These are phyloP conservation scores for Starmerella sp. DNA, from an alignment of 805 yeast species.

Conservation along the genomic window DNA sequence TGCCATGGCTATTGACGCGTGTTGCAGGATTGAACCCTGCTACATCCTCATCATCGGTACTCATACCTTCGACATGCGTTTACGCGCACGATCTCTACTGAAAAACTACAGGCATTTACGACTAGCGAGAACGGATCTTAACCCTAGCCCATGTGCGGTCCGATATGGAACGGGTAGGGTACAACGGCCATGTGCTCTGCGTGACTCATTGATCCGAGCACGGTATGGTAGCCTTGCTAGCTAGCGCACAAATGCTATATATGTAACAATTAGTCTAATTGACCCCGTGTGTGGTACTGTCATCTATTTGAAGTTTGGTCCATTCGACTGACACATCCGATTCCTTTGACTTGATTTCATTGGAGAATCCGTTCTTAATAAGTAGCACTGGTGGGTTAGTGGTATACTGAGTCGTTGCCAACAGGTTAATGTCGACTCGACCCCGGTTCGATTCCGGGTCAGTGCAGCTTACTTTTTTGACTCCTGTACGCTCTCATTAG, in stretches of 20 bases:
- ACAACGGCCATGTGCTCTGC: too few species aligned
- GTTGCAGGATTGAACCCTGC: background rate
- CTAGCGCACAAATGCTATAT: too few species aligned
- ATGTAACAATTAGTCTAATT: too few species aligned
- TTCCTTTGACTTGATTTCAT: background rate
- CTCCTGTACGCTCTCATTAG: background rate
- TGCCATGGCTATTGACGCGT: background rate
- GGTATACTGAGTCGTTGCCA: conserved; percentile 23
- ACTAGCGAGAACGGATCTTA: background rate
- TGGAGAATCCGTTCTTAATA: background rate
- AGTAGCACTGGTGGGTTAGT: conserved; percentile 21
- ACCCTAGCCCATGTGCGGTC: background rate
- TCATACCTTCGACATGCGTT: background rate
- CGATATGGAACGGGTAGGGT: too few species aligned
- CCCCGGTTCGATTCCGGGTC: conserved; percentile 99
- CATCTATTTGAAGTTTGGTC: too few species aligned
- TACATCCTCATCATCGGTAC: background rate
- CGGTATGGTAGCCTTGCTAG: too few species aligned
- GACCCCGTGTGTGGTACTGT: too few species aligned
- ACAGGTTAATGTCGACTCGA: conserved; percentile 25
- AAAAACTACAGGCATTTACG: background rate
- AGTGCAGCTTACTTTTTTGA: conserved; percentile 48
- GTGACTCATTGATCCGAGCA: too few species aligned
- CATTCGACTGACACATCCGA: too few species aligned
- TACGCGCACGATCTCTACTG: background rate